Base-by-base conservation (phyloP, 768 basidiomycete species). In the Naganishia onofrii region DNA sequence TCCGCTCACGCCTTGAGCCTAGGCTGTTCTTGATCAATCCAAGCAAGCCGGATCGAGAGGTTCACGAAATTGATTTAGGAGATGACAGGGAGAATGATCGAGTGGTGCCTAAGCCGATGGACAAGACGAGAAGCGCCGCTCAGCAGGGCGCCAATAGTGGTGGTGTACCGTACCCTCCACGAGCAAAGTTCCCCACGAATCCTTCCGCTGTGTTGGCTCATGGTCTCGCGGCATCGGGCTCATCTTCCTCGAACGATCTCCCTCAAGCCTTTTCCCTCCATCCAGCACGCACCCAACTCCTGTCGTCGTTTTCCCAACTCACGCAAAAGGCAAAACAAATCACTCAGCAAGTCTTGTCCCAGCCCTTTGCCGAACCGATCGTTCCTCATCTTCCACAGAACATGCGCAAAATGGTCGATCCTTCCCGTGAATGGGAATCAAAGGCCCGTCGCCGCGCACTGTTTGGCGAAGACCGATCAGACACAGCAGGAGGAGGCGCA, bases 301-400 rank as follows among this genome's bases (percentile, higher is more conserved):
- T 99, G n/a, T 91, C 92, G 72, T 92, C 91, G 0, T 94, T 99
- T 77, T 93, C 92, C 3, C 92, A 91, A 69, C 90, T 99, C 71
- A 98, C 96, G 0, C 87, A 91, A 58, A 90, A 91, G 19, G 94
- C 95, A 0, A 88, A 92, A 9, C 90, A 93, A 80, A 91, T 94
- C 0, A 93, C 95, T 0, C 92, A 96, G 77, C 91, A 93, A 74
- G 92, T 98, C 19, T 84, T 98, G 10, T 93, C 93, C 0, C 95
- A 97, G 77, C 94, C 95, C 0, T 86, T 97, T 31, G 94, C 95
- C 1, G 93, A 94, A 77, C 93, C 96, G 13, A 93, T 98, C 60
- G 86, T 97, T 0, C 95, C 95, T 5, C 94, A 97, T 78, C 86
- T 99, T 15, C 96, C 96, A 0, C 92, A 96, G 73, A 93, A 95